These are phyloP conservation scores for Nakaseomyces kungkrabaensis DNA, from an alignment of 1,139 yeast genomes.

Conservation along the genomic window DNA sequence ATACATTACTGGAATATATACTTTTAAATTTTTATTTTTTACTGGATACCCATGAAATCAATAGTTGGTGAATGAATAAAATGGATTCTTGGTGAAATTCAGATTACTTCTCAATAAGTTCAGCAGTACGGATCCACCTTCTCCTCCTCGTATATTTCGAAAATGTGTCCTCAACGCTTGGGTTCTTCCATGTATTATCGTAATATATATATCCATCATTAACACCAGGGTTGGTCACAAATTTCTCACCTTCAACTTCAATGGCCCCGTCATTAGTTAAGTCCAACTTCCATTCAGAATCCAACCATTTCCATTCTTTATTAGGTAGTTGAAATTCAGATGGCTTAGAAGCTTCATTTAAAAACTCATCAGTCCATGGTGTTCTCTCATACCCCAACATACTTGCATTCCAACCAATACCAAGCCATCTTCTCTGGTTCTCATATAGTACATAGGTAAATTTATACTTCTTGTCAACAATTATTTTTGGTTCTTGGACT, in stretches of 20 bases:
- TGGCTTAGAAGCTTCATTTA: conserved; percentile 76
- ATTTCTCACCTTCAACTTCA: conserved; percentile 52
- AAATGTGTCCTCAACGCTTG: conserved; percentile 78
- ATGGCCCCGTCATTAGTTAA: conserved; percentile 83
- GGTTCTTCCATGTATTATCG: conserved; percentile 92
- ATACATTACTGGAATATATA: not conserved
- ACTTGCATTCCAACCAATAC: conserved; percentile 95
- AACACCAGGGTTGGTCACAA: conserved; percentile 63
- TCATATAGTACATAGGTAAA: conserved; percentile 93
- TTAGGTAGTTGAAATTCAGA: conserved; percentile 77
- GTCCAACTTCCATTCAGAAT: conserved; percentile 85
- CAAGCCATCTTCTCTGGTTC: conserved; percentile 95
- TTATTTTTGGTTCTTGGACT: conserved; percentile 43
- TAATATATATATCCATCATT: conserved; percentile 85
- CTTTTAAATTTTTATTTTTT: not conserved
- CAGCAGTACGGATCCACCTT: conserved; percentile 94
- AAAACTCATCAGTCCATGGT: conserved; percentile 94
- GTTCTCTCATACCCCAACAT: conserved; percentile 86
- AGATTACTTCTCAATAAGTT: conserved; percentile 40
- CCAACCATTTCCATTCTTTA: conserved; percentile 92
- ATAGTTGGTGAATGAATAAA: no score
- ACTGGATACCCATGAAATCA: no score
- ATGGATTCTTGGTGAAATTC: no score
- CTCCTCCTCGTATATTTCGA: conserved; percentile 89
- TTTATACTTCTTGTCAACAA: conserved; percentile 26